These are phyloP conservation scores for Suillus discolor DNA, from an alignment of 768 basidiomycete genomes.

Conservation along the genomic window DNA sequence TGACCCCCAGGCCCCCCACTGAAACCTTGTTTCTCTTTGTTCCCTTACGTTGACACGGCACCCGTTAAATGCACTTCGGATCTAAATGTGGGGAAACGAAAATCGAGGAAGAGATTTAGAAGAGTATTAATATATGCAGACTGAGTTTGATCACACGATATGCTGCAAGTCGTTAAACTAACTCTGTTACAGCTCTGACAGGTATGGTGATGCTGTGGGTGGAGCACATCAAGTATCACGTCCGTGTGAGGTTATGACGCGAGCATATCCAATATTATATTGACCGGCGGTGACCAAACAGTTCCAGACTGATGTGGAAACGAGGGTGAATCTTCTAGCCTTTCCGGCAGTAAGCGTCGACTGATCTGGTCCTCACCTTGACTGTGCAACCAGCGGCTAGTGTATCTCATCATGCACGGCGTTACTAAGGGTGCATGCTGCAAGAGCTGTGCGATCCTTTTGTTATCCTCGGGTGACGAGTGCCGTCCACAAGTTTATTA, in stretches of 20 bases:
- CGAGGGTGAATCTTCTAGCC: not conserved
- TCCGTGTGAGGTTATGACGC: not conserved
- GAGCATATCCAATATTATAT: not conserved
- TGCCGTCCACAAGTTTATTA: not conserved
- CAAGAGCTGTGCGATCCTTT: not conserved
- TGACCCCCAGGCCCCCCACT: not conserved
- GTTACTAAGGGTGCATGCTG: not conserved
- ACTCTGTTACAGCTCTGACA: not conserved
- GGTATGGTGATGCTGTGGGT: too few species aligned
- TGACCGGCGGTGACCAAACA: not conserved
- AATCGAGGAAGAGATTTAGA: not conserved
- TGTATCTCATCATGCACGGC: not conserved
- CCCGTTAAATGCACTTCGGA: not conserved
- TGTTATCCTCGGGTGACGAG: not conserved
- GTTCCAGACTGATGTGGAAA: not conserved
- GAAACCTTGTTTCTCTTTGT: not conserved
- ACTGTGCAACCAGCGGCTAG: not conserved
- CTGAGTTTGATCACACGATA: not conserved
- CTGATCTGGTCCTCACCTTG: slow-evolving; percentile 2
- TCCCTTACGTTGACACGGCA: slow-evolving; percentile 4
- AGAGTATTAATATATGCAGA: not conserved
- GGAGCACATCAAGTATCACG: not conserved
- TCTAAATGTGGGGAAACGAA: slow-evolving; percentile 6
- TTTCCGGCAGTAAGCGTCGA: not conserved
- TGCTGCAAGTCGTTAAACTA: not conserved